Percentiles rank a stretch among this genome's conserved stretches.
Evolutionary conservation across 176 grass and related monocot genomes (phyloP).

Genomic region (Echinochloa phyllopogon): DNA sequence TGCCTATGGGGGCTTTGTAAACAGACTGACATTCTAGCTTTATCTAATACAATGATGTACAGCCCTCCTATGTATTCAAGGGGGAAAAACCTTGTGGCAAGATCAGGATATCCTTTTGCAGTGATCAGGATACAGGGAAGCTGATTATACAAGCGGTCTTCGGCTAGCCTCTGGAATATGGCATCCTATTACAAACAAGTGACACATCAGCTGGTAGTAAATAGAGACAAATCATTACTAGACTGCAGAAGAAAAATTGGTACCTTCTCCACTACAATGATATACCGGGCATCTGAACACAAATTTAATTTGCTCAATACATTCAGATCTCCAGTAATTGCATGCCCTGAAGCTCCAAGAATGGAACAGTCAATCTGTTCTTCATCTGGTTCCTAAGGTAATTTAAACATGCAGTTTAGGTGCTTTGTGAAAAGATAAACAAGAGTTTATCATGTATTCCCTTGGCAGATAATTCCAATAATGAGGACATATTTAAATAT

Average conservation of each 20-base stretch:
- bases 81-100: conserved; percentile 72
- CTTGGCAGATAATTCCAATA: conserved; percentile 26
- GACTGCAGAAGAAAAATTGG: conserved; percentile 4
- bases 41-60: not conserved
- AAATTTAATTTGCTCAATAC: conserved; percentile 68
- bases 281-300: conserved; percentile 75
- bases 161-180: conserved; percentile 96
- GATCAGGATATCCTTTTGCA: conserved; percentile 97
- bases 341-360: conserved; percentile 79
- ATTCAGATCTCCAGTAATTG: conserved; percentile 80
- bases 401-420: conserved; percentile 37
- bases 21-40: not conserved
- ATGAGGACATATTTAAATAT: conserved; percentile 22
- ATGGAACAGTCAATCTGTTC: conserved; percentile 76
- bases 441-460: not conserved
- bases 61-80: not conserved
- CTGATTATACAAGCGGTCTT: conserved; percentile 82
- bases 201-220: not conserved
- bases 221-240: not conserved
- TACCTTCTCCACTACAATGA: conserved; percentile 94
- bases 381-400: conserved; percentile 60
- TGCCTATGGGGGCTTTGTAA: not conserved
- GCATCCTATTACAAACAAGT: conserved; percentile 68
- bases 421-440: not conserved
- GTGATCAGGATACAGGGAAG: conserved; percentile 89